These are phyloP conservation scores for Stereum hirsutum DNA, from an alignment of 1,284 basidiomycete genomes.

Conservation along the genomic window DNA sequence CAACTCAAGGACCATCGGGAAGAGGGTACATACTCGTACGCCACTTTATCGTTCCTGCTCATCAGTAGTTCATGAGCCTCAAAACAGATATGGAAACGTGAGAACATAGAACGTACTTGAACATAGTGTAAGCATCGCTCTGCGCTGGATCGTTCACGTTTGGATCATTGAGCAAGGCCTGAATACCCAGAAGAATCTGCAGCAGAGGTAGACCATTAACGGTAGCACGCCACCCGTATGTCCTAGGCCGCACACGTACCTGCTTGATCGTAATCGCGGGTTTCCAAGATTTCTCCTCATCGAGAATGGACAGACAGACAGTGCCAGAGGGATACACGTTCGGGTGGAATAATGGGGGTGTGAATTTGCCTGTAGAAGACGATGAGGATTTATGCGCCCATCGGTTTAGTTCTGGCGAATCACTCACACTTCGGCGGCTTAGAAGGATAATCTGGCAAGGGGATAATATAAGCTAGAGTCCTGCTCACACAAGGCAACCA, in stretches of 20 bases:
- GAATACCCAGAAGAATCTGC: slow-evolving; percentile 92
- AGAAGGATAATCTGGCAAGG: slow-evolving; percentile 75
- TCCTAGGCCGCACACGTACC: slow-evolving; percentile 29
- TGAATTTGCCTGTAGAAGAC: slow-evolving; percentile 88
- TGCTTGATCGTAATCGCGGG: slow-evolving; percentile 99
- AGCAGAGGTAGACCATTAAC: not conserved
- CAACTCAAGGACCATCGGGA: not conserved
- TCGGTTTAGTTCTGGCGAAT: slow-evolving; percentile 3
- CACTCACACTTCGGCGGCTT: slow-evolving; percentile 89
- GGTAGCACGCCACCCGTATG: not conserved
- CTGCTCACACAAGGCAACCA: slow-evolving; percentile 1
- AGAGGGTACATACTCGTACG: slow-evolving; percentile 67
- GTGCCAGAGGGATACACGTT: slow-evolving; percentile 99
- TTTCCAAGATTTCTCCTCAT: slow-evolving; percentile 99
- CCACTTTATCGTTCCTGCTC: slow-evolving; percentile 79
- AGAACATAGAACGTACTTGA: slow-evolving; percentile 80
- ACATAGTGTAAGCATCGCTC: slow-evolving; percentile 96
- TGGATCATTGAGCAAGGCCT: slow-evolving; percentile 90
- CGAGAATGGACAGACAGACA: slow-evolving; percentile 95
- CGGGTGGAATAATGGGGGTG: slow-evolving; percentile 93
- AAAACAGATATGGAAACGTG: too few relatives aligned
- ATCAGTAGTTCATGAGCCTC: too few relatives aligned
- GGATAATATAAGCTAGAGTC: slow-evolving; percentile 1
- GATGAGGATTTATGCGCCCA: too few relatives aligned
- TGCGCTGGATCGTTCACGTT: slow-evolving; percentile 95